Base-by-base conservation (phyloP, 108 stramenopile species). In the Cyclostephanos invisitatus region DNA sequence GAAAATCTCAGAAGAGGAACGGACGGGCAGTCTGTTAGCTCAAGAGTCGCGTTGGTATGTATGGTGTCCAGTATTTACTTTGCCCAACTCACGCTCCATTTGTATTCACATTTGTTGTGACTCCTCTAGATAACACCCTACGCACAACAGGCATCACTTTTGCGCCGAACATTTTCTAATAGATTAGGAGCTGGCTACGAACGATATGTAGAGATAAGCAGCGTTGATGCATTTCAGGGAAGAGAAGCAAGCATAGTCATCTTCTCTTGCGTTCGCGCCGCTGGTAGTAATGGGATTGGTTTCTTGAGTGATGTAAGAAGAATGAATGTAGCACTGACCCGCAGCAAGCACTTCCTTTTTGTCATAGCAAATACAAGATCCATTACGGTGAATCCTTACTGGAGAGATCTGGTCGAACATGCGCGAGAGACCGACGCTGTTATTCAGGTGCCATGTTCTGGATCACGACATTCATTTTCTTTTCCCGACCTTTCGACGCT, bases 251-350 rank as follows among this genome's bases (percentile, higher is more conserved):
- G 96, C 44, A 90, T 97, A 59, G 91, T 98, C 20, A 95, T 98
- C 27, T 88, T 98, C 67, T 96, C 94, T 29, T 88, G 91, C 36
- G 97, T 97, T 17, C 84, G 91, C 68, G 96, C 95, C 18, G 86
- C 91, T 28, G 95, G 92, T 6, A 92, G 90, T 64, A 87, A 86
- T 35, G 89, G 97, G 38, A 86, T 99, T 72, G 99, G 99, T 2
- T 99, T 99, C 82, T 82, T 99, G 24, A 85, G 87, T 59, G 99
- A 99, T 81, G 97, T 96, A 2, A 78, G 98, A 50, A 89, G 99
- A 20, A 96, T 99, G 91, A 99, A 99, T 69, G 99, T 99, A 2
- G 98, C 98, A 20, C 78, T 99, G 73, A 99, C 99, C 14, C 88
- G 99, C n/a, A 97, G 98, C 21, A 94, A 93, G 50, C 70, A 89